Evolutionary conservation across 2,329 filamentous ascomycete genomes (phyloP).

Genomic region (Botrytis medusae): DNA sequence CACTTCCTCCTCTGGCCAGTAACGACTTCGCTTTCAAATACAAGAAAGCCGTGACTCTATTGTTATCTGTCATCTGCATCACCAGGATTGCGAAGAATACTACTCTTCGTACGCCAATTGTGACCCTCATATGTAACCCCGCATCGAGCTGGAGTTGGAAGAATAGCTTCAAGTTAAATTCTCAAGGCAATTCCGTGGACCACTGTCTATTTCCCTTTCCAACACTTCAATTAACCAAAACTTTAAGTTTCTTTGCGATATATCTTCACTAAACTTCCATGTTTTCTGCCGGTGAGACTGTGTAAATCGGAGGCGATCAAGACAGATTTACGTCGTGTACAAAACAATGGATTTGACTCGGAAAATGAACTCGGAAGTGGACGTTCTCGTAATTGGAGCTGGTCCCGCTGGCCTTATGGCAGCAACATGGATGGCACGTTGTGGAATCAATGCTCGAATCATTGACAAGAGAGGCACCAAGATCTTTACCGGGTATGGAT

Average conservation of each 20-base stretch:
- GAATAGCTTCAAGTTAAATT: not conserved
- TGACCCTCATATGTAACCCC: not conserved
- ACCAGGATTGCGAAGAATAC: no score
- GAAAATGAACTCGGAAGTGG: constrained; percentile 35
- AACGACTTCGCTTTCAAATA: not conserved
- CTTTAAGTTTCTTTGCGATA: not conserved
- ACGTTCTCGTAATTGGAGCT: constrained; percentile 52
- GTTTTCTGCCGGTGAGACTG: not conserved
- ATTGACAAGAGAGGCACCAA: constrained; percentile 46
- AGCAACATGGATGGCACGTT: constrained; percentile 51
- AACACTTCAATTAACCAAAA: not conserved
- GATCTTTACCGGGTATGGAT: constrained; percentile 31
- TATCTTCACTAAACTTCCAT: not conserved
- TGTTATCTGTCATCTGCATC: not conserved
- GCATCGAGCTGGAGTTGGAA: not conserved
- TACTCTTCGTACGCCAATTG: not conserved
- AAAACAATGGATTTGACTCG: not conserved
- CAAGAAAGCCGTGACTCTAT: not conserved
- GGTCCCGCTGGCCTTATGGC: constrained; percentile 51
- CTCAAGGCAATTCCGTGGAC: not conserved
- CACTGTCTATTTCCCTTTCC: not conserved
- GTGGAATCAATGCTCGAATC: constrained; percentile 50
- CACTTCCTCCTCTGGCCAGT: not conserved
- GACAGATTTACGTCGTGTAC: not conserved
- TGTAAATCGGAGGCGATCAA: not conserved